Percentiles rank a stretch among this genome's conserved stretches.
phyloP scores from a whole-genome alignment of 805 yeast species.

The Teunomyces kruisii region DNA sequence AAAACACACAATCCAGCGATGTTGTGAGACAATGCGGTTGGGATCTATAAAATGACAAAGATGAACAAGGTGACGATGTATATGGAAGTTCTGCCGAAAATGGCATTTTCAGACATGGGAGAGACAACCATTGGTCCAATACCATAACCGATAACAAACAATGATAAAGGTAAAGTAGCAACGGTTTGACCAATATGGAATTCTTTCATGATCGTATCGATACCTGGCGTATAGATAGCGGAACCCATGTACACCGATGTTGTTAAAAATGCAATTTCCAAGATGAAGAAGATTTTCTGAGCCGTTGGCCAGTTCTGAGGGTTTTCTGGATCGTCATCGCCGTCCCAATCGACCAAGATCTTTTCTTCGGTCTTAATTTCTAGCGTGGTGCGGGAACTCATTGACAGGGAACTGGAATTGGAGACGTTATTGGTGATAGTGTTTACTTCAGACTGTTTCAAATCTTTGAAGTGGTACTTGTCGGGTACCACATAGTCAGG shows the following conservation, averaged over 20 bases:
- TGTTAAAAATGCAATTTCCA: conserved; percentile 45
- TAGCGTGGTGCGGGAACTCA: not conserved
- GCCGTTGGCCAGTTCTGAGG: conserved; percentile 56
- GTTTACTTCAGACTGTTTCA: not conserved
- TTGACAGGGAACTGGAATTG: not conserved
- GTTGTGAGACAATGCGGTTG: conserved; percentile 50
- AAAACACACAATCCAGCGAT: conserved; percentile 51
- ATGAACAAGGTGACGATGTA: conserved; percentile 47
- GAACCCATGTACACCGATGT: conserved; percentile 56
- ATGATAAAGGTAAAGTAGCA: conserved; percentile 51
- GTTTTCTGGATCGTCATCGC: conserved; percentile 53
- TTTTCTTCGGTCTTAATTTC: not conserved
- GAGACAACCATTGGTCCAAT: conserved; percentile 59
- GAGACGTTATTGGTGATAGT: not conserved
- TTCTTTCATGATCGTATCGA: conserved; percentile 41
- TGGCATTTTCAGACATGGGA: conserved; percentile 57
- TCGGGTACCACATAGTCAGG: conserved; percentile 17
- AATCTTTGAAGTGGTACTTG: conserved; percentile 7
- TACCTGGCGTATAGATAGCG: conserved; percentile 55
- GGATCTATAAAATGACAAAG: conserved; percentile 53
- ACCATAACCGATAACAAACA: conserved; percentile 62
- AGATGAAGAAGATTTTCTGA: conserved; percentile 38
- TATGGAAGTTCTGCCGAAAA: conserved; percentile 52
- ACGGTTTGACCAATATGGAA: conserved; percentile 45
- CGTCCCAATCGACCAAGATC: conserved; percentile 31